Evolutionary conservation across 2,329 filamentous ascomycete genomes (phyloP).

Genomic region (Colletotrichum shisoi): DNA sequence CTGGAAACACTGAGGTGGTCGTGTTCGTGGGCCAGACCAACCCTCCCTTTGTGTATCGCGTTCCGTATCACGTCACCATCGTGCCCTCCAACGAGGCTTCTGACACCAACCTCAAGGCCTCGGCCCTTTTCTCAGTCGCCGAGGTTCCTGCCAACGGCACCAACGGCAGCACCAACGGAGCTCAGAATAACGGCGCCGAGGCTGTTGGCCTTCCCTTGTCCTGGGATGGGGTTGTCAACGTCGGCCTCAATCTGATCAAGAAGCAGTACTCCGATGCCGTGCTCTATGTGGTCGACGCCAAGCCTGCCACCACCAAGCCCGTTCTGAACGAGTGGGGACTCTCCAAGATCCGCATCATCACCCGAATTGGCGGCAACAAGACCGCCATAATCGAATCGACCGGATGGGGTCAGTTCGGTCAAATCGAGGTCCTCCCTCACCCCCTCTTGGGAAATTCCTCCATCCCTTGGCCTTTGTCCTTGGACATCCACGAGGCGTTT

Average conservation of each 20-base stretch:
- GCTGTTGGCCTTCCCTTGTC: neutral
- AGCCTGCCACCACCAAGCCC: neutral
- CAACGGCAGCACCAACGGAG: neutral
- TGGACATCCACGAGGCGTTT: neutral
- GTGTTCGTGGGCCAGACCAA: neutral
- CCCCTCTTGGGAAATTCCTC: neutral
- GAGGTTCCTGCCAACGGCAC: neutral
- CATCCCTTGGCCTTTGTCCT: neutral
- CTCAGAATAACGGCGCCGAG: neutral
- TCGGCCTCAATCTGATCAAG: neutral
- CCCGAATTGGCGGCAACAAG: neutral
- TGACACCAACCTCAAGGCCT: neutral
- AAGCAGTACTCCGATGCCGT: neutral
- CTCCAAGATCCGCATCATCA: neutral
- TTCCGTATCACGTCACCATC: neutral
- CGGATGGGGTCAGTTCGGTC: neutral
- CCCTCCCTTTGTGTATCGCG: neutral
- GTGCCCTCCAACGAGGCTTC: neutral
- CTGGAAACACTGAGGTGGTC: neutral
- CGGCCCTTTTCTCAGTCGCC: neutral
- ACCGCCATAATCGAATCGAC: neutral
- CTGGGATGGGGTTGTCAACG: constrained; percentile 4
- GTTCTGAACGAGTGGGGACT: neutral
- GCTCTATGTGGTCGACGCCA: neutral
- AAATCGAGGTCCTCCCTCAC: neutral